phyloP scores from a whole-genome alignment of 768 basidiomycete species.

The Russula ochroleuca region DNA sequence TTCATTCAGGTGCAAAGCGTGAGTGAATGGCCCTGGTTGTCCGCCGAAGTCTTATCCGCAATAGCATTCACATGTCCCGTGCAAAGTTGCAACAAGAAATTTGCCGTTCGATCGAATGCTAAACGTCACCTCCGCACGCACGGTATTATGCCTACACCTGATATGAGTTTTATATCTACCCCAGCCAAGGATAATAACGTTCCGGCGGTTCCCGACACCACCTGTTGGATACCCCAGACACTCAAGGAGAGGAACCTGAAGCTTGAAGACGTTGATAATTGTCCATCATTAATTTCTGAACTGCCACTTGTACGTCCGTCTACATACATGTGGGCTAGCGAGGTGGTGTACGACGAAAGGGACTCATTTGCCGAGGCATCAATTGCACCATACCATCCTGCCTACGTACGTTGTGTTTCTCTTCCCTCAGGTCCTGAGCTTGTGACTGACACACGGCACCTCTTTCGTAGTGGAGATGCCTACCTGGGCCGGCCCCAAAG shows the following conservation, averaged over 20 bases:
- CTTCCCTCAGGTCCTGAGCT: neutral
- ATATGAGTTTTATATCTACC: constrained; percentile 43
- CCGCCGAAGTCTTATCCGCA: neutral
- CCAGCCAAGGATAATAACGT: constrained; percentile 37
- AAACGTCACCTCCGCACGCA: constrained; percentile 77
- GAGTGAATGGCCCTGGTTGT: constrained; percentile 28
- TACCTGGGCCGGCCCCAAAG: constrained; percentile 37
- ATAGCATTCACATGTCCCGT: constrained; percentile 50
- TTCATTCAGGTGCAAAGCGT: constrained; percentile 50
- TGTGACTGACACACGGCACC: constrained; percentile 7
- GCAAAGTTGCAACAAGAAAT: constrained; percentile 57
- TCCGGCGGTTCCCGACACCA: constrained; percentile 29
- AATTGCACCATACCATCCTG: constrained; percentile 36
- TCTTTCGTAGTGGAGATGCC: constrained; percentile 35
- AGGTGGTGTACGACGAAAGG: constrained; percentile 36
- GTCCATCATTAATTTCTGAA: constrained; percentile 37
- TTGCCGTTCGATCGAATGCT: constrained; percentile 77
- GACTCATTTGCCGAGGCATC: constrained; percentile 34
- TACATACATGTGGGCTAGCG: constrained; percentile 32
- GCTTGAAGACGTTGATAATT: constrained; percentile 31
- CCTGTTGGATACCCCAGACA: constrained; percentile 42
- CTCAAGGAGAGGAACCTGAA: constrained; percentile 33
- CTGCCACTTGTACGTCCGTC: constrained; percentile 38
- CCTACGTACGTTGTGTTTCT: constrained; percentile 32
- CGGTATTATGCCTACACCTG: constrained; percentile 49